Percentiles rank a stretch among this genome's conserved stretches.
Evolutionary conservation across 2,329 filamentous ascomycete genomes (phyloP).

Genomic region (Pseudogymnoascus sp.): DNA sequence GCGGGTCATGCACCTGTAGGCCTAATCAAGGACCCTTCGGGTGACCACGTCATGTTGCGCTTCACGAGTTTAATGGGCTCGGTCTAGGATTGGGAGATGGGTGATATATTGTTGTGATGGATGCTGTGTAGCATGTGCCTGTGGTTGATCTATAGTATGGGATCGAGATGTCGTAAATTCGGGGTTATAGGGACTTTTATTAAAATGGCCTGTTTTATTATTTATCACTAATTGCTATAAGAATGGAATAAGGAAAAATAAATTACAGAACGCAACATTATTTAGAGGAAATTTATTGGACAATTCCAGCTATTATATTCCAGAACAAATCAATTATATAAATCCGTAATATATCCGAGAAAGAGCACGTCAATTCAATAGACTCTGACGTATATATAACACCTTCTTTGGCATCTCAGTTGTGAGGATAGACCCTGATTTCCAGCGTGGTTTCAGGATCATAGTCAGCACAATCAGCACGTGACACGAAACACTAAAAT

Average conservation of each 20-base stretch:
- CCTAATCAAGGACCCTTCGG: conserved; percentile 3
- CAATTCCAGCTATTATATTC: neutral
- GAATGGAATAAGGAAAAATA: neutral
- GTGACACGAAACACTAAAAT: neutral
- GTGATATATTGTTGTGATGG: neutral
- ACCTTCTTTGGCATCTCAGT: neutral
- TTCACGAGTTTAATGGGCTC: neutral
- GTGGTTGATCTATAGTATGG: neutral
- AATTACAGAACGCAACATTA: neutral
- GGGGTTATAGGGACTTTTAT: neutral
- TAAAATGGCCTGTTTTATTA: neutral
- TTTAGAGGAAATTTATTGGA: neutral
- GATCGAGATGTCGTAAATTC: neutral
- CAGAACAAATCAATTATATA: neutral
- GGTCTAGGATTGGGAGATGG: neutral
- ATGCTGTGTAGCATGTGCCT: neutral
- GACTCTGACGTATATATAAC: neutral
- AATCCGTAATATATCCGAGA: neutral
- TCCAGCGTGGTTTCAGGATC: neutral
- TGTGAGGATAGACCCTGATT: neutral
- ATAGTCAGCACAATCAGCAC: neutral
- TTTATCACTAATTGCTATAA: neutral
- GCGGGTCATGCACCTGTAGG: neutral
- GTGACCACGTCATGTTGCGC: conserved; percentile 2
- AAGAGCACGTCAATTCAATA: neutral